Conservation (phyloP, 176 grass and related monocot genomes). For the Raddia distichophylla region DNA sequence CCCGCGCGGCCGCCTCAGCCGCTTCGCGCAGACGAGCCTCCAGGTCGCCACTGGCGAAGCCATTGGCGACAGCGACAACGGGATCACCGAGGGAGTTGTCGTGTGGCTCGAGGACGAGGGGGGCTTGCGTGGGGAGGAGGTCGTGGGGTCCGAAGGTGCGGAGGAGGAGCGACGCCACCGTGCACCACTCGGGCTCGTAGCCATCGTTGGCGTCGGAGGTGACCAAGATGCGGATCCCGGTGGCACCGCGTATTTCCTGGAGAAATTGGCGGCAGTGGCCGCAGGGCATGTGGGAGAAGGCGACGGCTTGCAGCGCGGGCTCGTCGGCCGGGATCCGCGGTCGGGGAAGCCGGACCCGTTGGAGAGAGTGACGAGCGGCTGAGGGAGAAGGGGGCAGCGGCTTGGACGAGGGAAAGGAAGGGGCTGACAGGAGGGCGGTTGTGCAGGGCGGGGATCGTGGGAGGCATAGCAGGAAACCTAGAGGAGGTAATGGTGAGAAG, state of each 20-base stretch:
- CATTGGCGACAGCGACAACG: slow-evolving; percentile 35
- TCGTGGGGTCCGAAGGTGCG: slow-evolving; percentile 78
- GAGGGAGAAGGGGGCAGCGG: no score
- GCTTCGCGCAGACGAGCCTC: slow-evolving; percentile 54
- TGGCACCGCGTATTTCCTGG: slow-evolving; percentile 83
- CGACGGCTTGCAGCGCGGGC: slow-evolving; percentile 64
- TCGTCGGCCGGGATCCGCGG: slow-evolving; percentile 78
- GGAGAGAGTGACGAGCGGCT: no score
- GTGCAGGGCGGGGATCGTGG: no score
- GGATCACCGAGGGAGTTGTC: slow-evolving; percentile 59
- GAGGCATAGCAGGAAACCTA: no score
- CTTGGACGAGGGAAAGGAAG: no score
- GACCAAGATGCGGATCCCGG: slow-evolving; percentile 74
- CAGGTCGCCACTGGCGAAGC: slow-evolving; percentile 18
- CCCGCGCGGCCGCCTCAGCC: slow-evolving; percentile 62
- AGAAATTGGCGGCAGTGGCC: slow-evolving; percentile 98
- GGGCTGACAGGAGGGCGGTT: no score
- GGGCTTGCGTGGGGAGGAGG: slow-evolving; percentile 62
- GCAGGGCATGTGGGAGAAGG: slow-evolving; percentile 89
- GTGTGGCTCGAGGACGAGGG: slow-evolving; percentile 79
- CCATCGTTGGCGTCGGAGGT: slow-evolving; percentile 64
- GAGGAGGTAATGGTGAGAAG: no score
- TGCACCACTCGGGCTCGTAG: slow-evolving; percentile 54
- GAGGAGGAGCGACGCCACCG: slow-evolving; percentile 71
- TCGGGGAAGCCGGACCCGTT: no score